Conservation (phyloP, 108 stramenopile genomes). For the Ochromonas danica region DNA sequence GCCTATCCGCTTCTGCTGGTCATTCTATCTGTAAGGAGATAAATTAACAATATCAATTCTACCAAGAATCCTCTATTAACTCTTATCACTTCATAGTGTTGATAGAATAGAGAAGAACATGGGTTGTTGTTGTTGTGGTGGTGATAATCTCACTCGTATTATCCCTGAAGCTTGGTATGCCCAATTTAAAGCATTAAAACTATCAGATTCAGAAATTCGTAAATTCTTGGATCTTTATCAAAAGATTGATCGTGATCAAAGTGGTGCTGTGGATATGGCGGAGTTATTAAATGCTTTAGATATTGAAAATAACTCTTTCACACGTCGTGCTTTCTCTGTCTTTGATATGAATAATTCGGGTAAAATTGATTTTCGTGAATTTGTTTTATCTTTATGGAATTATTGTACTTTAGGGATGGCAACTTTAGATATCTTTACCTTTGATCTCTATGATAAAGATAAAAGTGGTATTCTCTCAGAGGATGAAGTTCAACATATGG, state of each 20-base stretch:
- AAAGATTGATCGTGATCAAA: slow-evolving; percentile 43
- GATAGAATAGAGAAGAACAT: too few relatives aligned
- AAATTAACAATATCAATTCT: too few relatives aligned
- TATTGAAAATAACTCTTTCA: slow-evolving; percentile 44
- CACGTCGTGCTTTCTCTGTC: slow-evolving; percentile 45
- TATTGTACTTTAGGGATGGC: slow-evolving; percentile 57
- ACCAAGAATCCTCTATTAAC: too few relatives aligned
- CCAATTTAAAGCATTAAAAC: neutral
- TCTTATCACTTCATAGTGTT: too few relatives aligned
- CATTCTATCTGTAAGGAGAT: too few relatives aligned
- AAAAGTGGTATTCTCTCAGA: slow-evolving; percentile 52
- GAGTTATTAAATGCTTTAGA: slow-evolving; percentile 44
- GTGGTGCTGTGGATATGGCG: slow-evolving; percentile 42
- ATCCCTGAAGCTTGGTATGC: neutral
- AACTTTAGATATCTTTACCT: slow-evolving; percentile 57
- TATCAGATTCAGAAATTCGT: neutral
- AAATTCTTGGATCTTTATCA: neutral
- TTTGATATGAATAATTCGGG: slow-evolving; percentile 49
- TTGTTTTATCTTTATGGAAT: slow-evolving; percentile 59
- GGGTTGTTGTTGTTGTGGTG: too few relatives aligned
- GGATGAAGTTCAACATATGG: slow-evolving; percentile 49
- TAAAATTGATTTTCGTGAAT: slow-evolving; percentile 60
- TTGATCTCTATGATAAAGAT: slow-evolving; percentile 61
- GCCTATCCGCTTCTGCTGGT: too few relatives aligned
- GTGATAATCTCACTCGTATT: too few relatives aligned